Evolutionary conservation across 352 stramenopile species (phyloP).

Genomic region (Phytophthora citrophthora): DNA sequence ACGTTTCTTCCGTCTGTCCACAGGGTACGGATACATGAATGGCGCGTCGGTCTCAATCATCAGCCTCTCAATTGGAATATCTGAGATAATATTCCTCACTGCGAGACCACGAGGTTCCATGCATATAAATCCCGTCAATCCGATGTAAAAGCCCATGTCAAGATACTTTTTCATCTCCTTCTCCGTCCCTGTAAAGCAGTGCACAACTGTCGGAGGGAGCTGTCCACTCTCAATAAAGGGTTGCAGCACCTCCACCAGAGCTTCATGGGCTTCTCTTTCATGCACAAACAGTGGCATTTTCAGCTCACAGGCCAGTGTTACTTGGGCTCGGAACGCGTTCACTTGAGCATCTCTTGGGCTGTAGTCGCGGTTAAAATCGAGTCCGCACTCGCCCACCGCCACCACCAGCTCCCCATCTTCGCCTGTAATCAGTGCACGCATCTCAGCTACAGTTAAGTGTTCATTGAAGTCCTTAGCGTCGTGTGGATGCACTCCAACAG

Average conservation of each 20-base stretch:
- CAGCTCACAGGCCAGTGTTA: conserved; percentile 85
- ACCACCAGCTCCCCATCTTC: conserved; percentile 69
- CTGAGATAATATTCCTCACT: conserved; percentile 47
- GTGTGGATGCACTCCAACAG: conserved; percentile 95
- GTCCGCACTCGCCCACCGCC: conserved; percentile 94
- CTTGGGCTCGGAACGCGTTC: conserved; percentile 87
- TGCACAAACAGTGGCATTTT: conserved; percentile 95
- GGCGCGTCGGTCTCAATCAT: conserved; percentile 82
- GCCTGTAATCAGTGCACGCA: conserved; percentile 47
- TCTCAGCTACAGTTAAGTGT: conserved; percentile 36
- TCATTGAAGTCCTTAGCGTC: conserved; percentile 87
- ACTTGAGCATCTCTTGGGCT: conserved; percentile 90
- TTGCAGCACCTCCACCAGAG: conserved; percentile 58
- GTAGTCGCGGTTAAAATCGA: conserved; percentile 97
- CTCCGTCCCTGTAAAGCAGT: conserved; percentile 77
- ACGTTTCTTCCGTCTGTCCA: conserved; percentile 30
- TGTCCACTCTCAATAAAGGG: conserved; percentile 48
- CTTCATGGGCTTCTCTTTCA: conserved; percentile 67
- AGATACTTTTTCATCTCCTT: conserved; percentile 63
- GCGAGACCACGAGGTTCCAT: conserved; percentile 61
- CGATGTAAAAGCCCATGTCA: conserved; percentile 72
- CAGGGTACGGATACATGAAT: conserved; percentile 76
- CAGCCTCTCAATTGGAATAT: conserved; percentile 61
- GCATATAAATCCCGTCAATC: conserved; percentile 73
- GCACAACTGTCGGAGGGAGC: conserved; percentile 65